A percentile compares a stretch with the other conserved stretches of the same genome.
Conservation (phyloP, 352 stramenopile species). For the Blastocystis sp. region DNA sequence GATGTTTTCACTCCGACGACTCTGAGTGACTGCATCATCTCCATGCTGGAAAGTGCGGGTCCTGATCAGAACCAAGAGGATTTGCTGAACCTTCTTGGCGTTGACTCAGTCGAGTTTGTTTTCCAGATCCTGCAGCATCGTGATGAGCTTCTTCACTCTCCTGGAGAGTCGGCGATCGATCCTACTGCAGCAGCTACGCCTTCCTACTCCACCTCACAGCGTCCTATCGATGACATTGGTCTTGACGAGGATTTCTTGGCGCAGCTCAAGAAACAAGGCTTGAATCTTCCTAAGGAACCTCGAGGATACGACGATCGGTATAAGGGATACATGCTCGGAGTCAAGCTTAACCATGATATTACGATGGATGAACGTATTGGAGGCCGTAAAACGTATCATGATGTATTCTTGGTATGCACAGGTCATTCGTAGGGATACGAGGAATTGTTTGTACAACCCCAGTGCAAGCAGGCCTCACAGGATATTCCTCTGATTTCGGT, state of each 20-base stretch:
- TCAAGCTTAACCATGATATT: conserved; percentile 34
- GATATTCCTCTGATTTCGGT: conserved; percentile 65
- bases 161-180: not conserved
- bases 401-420: not conserved
- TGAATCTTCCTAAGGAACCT: not conserved
- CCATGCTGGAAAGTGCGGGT: conserved; percentile 6
- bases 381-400: conserved; percentile 30
- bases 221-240: conserved; percentile 24
- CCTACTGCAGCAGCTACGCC: not conserved
- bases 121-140: conserved; percentile 34
- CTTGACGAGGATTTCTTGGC: not conserved
- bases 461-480: not conserved
- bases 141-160: not conserved
- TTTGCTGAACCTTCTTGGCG: conserved; percentile 41
- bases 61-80: conserved; percentile 51
- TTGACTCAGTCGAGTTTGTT: conserved; percentile 34
- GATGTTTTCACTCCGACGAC: conserved; percentile 12
- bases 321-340: not conserved
- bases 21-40: conserved; percentile 47
- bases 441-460: conserved; percentile 29
- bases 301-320: conserved; percentile 1
- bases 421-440: conserved; percentile 25
- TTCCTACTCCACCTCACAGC: not conserved
- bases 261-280: conserved; percentile 27
- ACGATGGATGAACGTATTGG: conserved; percentile 6